Base-by-base conservation (phyloP, 352 stramenopile species). In the Phytophthora europaea region DNA sequence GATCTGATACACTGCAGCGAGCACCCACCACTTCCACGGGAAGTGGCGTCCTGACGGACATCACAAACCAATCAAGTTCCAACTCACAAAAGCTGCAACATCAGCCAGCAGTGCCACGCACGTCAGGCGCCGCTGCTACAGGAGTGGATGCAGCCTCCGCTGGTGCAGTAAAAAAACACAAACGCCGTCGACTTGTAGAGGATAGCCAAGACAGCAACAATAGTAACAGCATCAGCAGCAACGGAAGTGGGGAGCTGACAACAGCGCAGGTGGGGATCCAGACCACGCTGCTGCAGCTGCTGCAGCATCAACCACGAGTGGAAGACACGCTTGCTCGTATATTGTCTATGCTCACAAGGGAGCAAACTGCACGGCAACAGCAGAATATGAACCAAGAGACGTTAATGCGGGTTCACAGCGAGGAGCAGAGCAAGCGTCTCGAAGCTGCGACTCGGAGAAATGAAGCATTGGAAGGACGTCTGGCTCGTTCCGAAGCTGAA, bases 11-110 rank as follows among this genome's bases (percentile, higher is more conserved):
- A 28, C 28, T 58, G 23, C 48, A 65, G 47, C 52, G 54, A 73
- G 38, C 52, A 33, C 43, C 33, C 22, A 55, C 18, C 62, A 79
- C 23, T 47, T 28, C n/a, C 12, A 38, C 53, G 20, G 66, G 57
- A 22, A 63, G 33, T 67, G 56, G 79, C 9, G 81, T 82, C 3
- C 58, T 93, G 22, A 67, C 74, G 0, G 86, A 93, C 54, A 93
- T 93, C 47, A 93, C 86, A n/a, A 93, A 93, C 65, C 76, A 87
- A 28, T 9, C 73, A n/a, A 59, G 34, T 22, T 18, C 28, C 15
- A 75, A 57, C 28, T 58, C 48, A 3, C 68, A 67, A 40, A 57
- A 61, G 58, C 68, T 70, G n/a, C 73, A 75, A 47, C 61, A 77
- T 43, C 69, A 72, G 36, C 18, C 47, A n/a, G 22, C 43, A 28